Evolutionary conservation across 2,329 filamentous ascomycete species (phyloP), one percentile per base, ranked within the genome.

Genomic region (Colletotrichum musicola): DNA sequence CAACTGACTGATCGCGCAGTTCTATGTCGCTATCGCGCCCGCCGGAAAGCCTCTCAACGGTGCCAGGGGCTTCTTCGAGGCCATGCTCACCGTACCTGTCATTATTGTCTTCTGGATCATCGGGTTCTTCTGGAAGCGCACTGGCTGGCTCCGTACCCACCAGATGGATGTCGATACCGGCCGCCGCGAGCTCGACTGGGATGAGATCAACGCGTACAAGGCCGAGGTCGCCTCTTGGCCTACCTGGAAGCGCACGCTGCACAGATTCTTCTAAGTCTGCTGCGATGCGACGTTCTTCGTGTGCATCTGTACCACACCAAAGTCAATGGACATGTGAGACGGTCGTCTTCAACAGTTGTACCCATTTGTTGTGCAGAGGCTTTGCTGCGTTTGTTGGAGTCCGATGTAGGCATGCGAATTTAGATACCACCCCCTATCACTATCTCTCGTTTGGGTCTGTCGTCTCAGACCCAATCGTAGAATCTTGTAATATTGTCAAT

Each of bases 21-120:
- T 86, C 72, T 86, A 84, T 71, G 81, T 81, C 3, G 84, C 84
- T 4, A 76, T 87, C 0, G 76, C 70, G 12, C 70, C 68, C 73
- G 74, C 50, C 72, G 77, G 6, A 62, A 76, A 20, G 66, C 66
- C 49, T 14, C 56, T 71, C 4, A 69, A 69, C 14, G 38, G 27
- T 10, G 70, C 58, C 12, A 61, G 27, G 7, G 70, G 70, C 4
- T 72, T 72, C 64, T 72, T 72, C 20, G 65, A 72, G 54, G 66
- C 61, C 10, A 69, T 65, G 44, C 64, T 72, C 0, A 67, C 70
- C 16, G 57, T 72, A 6, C 70, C 70, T 3, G 59, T 72, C 18
- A 68, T 72, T 6, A 13, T 72, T 4, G 6, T 56, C 6, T 72
- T 72, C 51, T 72, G 68, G 68, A n/a, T 65, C 18, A 57, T 61